phyloP scores from a whole-genome alignment of 208 protist genomes.

The Perkinsela sp. region DNA sequence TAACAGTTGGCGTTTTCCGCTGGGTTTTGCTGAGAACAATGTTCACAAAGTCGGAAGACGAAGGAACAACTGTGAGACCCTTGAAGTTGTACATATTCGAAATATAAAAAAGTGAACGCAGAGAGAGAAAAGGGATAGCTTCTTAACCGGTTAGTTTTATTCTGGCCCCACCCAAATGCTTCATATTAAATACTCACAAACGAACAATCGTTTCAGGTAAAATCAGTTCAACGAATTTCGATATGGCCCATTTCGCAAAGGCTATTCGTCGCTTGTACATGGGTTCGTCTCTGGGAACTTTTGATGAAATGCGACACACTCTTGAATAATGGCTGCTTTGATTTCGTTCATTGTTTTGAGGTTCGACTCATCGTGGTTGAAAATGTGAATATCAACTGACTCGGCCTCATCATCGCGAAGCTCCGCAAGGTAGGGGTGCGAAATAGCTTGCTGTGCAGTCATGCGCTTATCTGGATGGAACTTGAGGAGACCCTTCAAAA shows the following conservation, averaged over 20 bases:
- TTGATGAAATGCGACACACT: slow-evolving; percentile 35
- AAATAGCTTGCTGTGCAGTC: slow-evolving; percentile 58
- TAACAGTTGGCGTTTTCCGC: slow-evolving; percentile 96
- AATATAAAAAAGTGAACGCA: slow-evolving; percentile 9
- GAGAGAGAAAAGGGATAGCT: slow-evolving; percentile 2
- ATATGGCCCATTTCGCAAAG: too few species aligned
- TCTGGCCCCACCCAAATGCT: too few species aligned
- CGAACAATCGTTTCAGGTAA: slow-evolving; percentile 2
- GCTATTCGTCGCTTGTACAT: too few species aligned
- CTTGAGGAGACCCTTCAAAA: slow-evolving; percentile 61
- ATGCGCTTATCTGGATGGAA: slow-evolving; percentile 69
- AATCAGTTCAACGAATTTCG: neutral
- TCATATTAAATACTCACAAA: slow-evolving; percentile 4
- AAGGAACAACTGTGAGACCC: slow-evolving; percentile 83
- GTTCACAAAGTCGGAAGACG: slow-evolving; percentile 95
- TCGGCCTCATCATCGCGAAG: slow-evolving; percentile 56
- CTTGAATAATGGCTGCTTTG: slow-evolving; percentile 44
- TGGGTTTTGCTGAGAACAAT: slow-evolving; percentile 97
- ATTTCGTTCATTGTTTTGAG: slow-evolving; percentile 36
- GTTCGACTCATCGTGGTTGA: slow-evolving; percentile 39
- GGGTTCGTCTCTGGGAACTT: slow-evolving; percentile 3
- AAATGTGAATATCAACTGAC: slow-evolving; percentile 12
- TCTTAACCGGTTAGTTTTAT: too few species aligned
- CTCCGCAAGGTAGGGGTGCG: slow-evolving; percentile 38
- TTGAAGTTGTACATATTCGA: slow-evolving; percentile 91